Base-by-base conservation (phyloP, 306 rosid genomes). In the Psophocarpus tetragonolobus region DNA sequence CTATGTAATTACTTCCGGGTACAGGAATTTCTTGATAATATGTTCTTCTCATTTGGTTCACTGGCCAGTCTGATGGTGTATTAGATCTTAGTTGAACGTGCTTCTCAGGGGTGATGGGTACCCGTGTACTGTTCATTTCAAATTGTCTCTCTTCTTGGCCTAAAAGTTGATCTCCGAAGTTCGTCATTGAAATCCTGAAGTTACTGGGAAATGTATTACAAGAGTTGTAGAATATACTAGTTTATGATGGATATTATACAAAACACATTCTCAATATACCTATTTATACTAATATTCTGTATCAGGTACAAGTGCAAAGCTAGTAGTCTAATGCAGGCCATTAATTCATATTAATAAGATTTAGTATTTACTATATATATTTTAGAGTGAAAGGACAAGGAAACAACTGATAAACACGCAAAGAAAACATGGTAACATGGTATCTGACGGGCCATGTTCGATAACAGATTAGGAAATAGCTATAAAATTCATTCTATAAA, bases 61-160 rank as follows among this genome's bases (percentile, higher is more conserved):
- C 80, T 8, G 57, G 24, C 58, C 78, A 83, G 56, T 81, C 80
- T 26, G 83, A 36, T 66, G 35, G 57, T 7, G 57, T 44, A 50
- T 75, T 62, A 24, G 84, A 33, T 82, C 85, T 83, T 41, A 30
- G 7, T 64, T 38, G 84, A 81, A 64, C 45, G 41, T 60, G 86
- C 78, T 84, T 89, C 79, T 80, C 77, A 8, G 92, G 94, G 20
- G 87, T 86, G 78, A 83, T 64, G 15, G 90, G 94, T 26, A 80
- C 64, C 92, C 92, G 85, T 15, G 85, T 42, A 48, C 65, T 76
- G 73, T 62, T 72, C 33, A 74, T 54, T 18, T 38, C 86, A 73
- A 77, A 42, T 33, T 84, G 83, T n/a, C 63, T 63, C 29, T 67
- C 85, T 54, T 60, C 82, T 50, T 85, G 82, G 67, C 38, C 35